Evolutionary conservation across 2,329 filamentous ascomycete species (phyloP).

Genomic region (Phoma sp.): DNA sequence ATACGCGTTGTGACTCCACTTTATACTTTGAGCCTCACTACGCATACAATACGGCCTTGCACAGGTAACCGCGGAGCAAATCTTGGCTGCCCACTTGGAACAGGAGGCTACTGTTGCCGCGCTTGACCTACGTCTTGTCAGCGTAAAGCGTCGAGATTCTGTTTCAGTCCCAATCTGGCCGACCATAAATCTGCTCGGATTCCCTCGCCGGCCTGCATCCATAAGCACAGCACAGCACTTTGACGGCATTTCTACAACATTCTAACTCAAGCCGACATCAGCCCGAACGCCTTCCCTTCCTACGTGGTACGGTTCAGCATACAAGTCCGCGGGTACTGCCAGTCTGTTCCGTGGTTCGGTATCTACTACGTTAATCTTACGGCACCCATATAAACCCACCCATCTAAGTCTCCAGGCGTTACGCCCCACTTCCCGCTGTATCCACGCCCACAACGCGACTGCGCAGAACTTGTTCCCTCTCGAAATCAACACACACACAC

Average conservation of each 20-base stretch:
- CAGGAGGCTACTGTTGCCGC: conserved; percentile 14
- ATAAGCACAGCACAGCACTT: not conserved
- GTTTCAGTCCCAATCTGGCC: conserved; percentile 21
- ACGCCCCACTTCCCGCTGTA: conserved; percentile 17
- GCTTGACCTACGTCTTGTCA: conserved; percentile 17
- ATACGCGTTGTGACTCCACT: conserved; percentile 27
- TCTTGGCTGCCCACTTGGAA: conserved; percentile 24
- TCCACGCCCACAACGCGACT: conserved; percentile 16
- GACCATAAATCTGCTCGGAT: conserved; percentile 13
- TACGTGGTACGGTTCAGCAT: not conserved
- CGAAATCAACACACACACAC: conserved; percentile 14
- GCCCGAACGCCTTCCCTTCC: conserved; percentile 11
- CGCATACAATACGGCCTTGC: conserved; percentile 7
- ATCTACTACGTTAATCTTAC: conserved; percentile 16
- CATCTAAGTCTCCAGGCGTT: conserved; percentile 17
- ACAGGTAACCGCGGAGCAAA: conserved; percentile 11
- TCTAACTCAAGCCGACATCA: conserved; percentile 19
- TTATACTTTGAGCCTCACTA: conserved; percentile 21
- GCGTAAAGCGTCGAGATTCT: conserved; percentile 14
- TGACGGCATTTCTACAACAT: conserved; percentile 4
- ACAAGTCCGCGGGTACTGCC: conserved; percentile 11
- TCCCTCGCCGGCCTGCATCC: conserved; percentile 16
- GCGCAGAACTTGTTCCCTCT: conserved; percentile 12
- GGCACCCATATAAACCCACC: conserved; percentile 14
- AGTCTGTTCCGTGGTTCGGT: conserved; percentile 3